Base-by-base conservation (phyloP, 345 rosid species). In the Triadica sebifera region DNA sequence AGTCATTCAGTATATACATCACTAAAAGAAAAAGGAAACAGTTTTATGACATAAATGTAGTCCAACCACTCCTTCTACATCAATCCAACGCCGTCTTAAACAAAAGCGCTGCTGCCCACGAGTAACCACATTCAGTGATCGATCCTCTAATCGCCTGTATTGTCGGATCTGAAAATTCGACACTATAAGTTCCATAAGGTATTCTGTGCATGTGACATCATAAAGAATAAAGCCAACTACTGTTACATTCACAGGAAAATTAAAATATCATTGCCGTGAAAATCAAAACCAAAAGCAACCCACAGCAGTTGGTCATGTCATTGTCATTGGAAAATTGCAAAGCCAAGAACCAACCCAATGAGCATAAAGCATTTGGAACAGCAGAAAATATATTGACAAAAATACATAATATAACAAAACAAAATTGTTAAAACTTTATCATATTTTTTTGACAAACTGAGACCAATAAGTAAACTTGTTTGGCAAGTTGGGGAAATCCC, bases 91-190 rank as follows among this genome's bases (percentile, higher is more conserved):
- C 22, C 88, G 94, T 81, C 77, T 90, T 72, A 95, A 63, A 74
- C 75, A 87, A 81, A 93, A 93, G 55, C 99, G 89, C 74, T 95
- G 99, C 70, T 89, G 91, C 52, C 99, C 99, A 60, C 96, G 97
- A 77, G 97, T 90, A 65, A 95, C 88, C 63, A 94, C 89, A 75
- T 95, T 95, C 68, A 91, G 84, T 22, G 96, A 87, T 43, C 97
- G 96, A 85, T 93, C 97, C 74, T 87, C 93, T 75, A 93, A 80
- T 20, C 92, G 81, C 62, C 99, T 86, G 67, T 83, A 88, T 70
- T 95, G 96, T 47, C 98, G 89, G 83, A 95, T 93, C 99, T 95
- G 87, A 17, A 77, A 46, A 52, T 59, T 52, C 47, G 53, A 69
- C 29, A n/a, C 63, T 34, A 38, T 17, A 39, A 71, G 72, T 60